phyloP scores from a whole-genome alignment of 2,329 filamentous ascomycete species.

The Diaporthe citriasiana region DNA sequence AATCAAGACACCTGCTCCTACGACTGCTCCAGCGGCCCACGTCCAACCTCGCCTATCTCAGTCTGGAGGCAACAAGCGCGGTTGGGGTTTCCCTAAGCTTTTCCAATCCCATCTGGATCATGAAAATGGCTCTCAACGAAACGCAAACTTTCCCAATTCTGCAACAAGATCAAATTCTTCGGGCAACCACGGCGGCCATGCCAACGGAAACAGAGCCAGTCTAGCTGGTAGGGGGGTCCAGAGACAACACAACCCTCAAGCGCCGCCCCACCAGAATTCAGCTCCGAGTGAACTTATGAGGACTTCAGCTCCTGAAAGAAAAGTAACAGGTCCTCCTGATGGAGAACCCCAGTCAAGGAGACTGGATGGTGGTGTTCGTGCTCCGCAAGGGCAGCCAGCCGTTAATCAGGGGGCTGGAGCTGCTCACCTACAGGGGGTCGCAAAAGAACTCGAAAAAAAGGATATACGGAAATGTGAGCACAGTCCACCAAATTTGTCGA shows the following conservation, averaged over 20 bases:
- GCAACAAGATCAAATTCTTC: neutral
- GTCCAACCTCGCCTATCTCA: no score
- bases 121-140: neutral
- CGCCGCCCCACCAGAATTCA: no score
- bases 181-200: no score
- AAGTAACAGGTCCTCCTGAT: neutral
- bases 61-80: no score
- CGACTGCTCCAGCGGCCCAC: neutral
- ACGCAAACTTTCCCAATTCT: neutral
- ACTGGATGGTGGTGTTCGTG: neutral
- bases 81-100: neutral
- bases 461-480: neutral
- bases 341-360: neutral
- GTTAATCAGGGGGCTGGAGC: neutral
- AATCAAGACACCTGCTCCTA: neutral
- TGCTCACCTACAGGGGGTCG: no score
- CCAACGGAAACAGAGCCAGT: no score
- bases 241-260: no score
- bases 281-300: neutral
- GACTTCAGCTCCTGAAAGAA: no score
- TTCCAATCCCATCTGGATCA: no score
- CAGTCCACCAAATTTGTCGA: no score
- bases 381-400: neutral
- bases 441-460: neutral
- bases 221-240: neutral